These are phyloP conservation scores for Maudiozyma pseudohumilis DNA, from an alignment of 805 yeast species.

Conservation along the genomic window DNA sequence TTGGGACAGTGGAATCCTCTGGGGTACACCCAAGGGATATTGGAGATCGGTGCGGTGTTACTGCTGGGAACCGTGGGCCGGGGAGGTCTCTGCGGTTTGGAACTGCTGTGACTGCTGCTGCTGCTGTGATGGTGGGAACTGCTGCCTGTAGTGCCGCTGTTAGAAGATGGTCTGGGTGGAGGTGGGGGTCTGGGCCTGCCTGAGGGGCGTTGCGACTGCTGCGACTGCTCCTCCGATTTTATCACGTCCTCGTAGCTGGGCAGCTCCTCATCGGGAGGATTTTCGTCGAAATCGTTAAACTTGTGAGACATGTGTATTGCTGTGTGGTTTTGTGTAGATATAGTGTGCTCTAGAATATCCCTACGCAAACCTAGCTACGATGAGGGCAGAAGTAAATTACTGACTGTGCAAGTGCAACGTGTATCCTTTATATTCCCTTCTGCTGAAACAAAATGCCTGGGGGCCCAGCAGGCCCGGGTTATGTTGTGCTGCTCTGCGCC, in stretches of 20 bases:
- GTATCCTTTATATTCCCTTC: no score
- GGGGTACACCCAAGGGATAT: constrained; percentile 61
- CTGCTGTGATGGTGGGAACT: background rate
- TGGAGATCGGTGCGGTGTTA: background rate
- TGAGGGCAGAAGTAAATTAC: no score
- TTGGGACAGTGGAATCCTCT: constrained; percentile 48
- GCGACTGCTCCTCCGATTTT: constrained; percentile 11
- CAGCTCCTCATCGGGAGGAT: constrained; percentile 22
- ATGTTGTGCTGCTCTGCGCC: no score
- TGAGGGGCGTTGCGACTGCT: constrained; percentile 4
- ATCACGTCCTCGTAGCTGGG: constrained; percentile 43
- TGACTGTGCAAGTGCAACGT: no score
- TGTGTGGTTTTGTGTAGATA: no score
- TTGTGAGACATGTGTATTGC: background rate
- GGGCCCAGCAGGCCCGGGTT: no score
- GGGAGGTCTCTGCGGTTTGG: constrained; percentile 1
- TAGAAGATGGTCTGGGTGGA: constrained; percentile 1
- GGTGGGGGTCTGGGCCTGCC: background rate
- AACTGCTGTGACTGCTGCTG: constrained; percentile 9
- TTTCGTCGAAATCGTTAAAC: background rate
- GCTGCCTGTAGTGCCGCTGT: background rate
- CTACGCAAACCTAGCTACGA: no score
- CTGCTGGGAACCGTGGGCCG: background rate
- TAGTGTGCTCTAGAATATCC: no score
- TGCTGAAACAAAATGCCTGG: no score